phyloP scores from a whole-genome alignment of 768 basidiomycete species.

The Xanthoconium stramineum region DNA sequence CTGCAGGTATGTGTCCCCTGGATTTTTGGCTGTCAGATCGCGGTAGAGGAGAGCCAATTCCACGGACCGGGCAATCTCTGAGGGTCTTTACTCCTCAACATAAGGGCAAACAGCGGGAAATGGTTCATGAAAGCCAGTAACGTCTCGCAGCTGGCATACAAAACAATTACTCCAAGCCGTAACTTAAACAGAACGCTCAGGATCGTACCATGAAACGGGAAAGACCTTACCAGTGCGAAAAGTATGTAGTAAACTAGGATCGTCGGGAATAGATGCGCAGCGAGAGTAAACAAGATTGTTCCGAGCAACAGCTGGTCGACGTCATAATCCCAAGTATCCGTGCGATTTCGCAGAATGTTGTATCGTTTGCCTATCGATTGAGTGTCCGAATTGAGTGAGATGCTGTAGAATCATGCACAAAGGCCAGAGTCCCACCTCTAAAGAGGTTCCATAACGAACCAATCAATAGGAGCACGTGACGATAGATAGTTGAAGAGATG shows the following conservation, averaged over 20 bases:
- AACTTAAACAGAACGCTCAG: constrained; percentile 35
- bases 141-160: constrained; percentile 63
- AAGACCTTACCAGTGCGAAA: constrained; percentile 58
- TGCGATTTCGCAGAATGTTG: constrained; percentile 83
- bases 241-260: constrained; percentile 81
- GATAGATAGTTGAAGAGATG: constrained; percentile 59
- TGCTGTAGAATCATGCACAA: not conserved
- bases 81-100: constrained; percentile 82
- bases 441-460: constrained; percentile 87
- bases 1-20: constrained; percentile 29
- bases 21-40: not conserved
- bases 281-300: constrained; percentile 80
- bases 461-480: constrained; percentile 51
- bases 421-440: constrained; percentile 52
- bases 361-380: constrained; percentile 69
- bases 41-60: not conserved
- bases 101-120: constrained; percentile 86
- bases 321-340: constrained; percentile 88
- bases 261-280: constrained; percentile 82
- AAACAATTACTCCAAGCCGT: constrained; percentile 49
- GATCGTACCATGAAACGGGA: not conserved
- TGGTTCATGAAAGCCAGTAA: constrained; percentile 81
- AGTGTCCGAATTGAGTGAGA: not conserved
- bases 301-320: constrained; percentile 94
- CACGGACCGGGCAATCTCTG: constrained; percentile 70